Evolutionary conservation across 2,329 filamentous ascomycete genomes (phyloP).

Genomic region (Clonostachys chloroleuca): DNA sequence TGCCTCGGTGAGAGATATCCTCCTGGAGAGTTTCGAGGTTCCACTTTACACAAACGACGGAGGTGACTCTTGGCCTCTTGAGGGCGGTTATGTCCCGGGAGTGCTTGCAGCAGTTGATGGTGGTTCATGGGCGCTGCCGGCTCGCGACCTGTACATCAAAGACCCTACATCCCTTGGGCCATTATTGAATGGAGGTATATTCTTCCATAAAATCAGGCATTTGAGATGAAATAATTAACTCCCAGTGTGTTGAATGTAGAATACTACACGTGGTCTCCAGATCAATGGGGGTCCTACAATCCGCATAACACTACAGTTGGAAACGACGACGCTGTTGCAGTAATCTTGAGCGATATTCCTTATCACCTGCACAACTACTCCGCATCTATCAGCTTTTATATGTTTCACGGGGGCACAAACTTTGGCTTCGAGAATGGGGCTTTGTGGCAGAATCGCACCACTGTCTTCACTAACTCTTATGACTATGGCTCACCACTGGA

Average conservation of each 20-base stretch:
- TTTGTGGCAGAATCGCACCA: slow-evolving; percentile 29
- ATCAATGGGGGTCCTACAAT: not conserved
- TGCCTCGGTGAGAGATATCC: not conserved
- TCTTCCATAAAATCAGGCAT: too few species aligned
- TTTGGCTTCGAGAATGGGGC: slow-evolving; percentile 42
- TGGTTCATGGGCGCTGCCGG: slow-evolving; percentile 1
- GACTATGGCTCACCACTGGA: slow-evolving; percentile 46
- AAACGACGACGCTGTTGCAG: slow-evolving; percentile 10
- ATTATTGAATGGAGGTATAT: slow-evolving; percentile 35
- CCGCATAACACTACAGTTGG: slow-evolving; percentile 34
- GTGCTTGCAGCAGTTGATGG: too few species aligned
- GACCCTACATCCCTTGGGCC: slow-evolving; percentile 35
- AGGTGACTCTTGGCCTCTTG: too few species aligned
- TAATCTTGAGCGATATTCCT: too few species aligned
- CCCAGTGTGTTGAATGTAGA: too few species aligned
- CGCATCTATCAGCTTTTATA: slow-evolving; percentile 35
- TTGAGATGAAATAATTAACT: too few species aligned
- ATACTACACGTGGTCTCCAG: too few species aligned
- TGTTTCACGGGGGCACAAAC: slow-evolving; percentile 49
- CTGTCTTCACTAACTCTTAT: slow-evolving; percentile 39
- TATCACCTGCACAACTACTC: too few species aligned
- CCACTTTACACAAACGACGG: too few species aligned
- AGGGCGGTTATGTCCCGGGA: too few species aligned
- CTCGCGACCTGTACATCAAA: slow-evolving; percentile 35
- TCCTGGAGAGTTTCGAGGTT: too few species aligned